Conservation (phyloP, 2,329 filamentous ascomycete species). For the Ophiostoma himal-ulmi region DNA sequence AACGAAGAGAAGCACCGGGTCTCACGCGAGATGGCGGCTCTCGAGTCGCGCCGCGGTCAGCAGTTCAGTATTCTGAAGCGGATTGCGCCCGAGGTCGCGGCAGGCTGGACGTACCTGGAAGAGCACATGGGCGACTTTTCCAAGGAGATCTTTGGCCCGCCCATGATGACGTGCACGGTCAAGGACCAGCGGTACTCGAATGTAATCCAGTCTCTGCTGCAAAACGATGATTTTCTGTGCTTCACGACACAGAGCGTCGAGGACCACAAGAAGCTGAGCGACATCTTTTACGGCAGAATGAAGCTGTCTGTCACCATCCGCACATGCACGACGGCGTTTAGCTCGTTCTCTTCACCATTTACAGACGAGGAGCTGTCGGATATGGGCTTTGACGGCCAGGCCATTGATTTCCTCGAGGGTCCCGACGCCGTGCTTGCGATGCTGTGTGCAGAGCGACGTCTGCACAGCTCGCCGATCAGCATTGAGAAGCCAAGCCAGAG, state of each 20-base stretch:
- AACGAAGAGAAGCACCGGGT: constrained; percentile 26
- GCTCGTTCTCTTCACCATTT: constrained; percentile 51
- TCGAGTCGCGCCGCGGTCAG: constrained; percentile 55
- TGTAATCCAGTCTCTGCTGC: constrained; percentile 48
- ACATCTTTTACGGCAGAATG: constrained; percentile 57
- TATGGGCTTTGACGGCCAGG: constrained; percentile 72
- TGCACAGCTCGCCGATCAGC: constrained; percentile 64
- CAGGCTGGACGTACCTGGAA: constrained; percentile 77
- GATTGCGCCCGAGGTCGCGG: constrained; percentile 27
- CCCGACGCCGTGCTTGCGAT: constrained; percentile 80
- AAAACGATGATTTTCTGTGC: constrained; percentile 50
- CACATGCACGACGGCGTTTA: constrained; percentile 50
- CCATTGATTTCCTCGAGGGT: constrained; percentile 71
- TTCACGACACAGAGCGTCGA: constrained; percentile 70
- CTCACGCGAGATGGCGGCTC: constrained; percentile 38
- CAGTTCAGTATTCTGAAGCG: constrained; percentile 32
- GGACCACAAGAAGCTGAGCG: constrained; percentile 69
- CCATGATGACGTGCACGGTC: constrained; percentile 72
- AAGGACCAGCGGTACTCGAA: constrained; percentile 62
- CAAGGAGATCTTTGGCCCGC: constrained; percentile 72
- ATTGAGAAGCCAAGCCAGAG: constrained; percentile 57
- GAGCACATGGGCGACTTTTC: constrained; percentile 63
- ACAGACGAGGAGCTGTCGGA: constrained; percentile 47
- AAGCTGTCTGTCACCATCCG: constrained; percentile 67
- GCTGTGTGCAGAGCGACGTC: constrained; percentile 67